A percentile compares a stretch with the other conserved stretches of the same genome.
These are phyloP conservation scores for Phytophthora kernoviae DNA, from an alignment of 352 stramenopile genomes.

Conservation along the genomic window DNA sequence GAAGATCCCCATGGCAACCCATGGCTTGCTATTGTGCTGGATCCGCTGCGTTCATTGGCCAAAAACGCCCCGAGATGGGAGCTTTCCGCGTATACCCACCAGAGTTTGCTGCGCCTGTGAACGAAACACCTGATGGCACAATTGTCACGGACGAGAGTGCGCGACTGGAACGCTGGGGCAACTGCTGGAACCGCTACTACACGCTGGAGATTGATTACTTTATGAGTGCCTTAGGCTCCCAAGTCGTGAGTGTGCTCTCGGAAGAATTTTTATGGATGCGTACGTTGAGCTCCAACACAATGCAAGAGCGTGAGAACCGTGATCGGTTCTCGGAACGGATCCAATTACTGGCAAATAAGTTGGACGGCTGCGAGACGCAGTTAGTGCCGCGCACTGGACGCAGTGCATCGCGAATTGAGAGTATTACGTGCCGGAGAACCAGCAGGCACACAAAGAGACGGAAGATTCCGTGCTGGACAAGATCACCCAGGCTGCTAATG, in stretches of 20 bases:
- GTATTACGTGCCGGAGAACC: slow-evolving; percentile 88
- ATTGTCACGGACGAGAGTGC: slow-evolving; percentile 93
- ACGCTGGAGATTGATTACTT: slow-evolving; percentile 95
- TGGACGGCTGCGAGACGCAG: slow-evolving; percentile 76
- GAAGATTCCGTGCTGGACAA: slow-evolving; percentile 88
- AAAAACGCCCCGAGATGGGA: slow-evolving; percentile 95
- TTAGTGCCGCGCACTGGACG: slow-evolving; percentile 58
- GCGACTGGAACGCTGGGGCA: slow-evolving; percentile 96
- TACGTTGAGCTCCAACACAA: slow-evolving; percentile 89
- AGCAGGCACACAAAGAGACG: slow-evolving; percentile 59
- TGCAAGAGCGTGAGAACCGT: slow-evolving; percentile 90
- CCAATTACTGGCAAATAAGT: slow-evolving; percentile 82
- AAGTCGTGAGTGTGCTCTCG: slow-evolving; percentile 93
- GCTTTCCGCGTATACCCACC: slow-evolving; percentile 98
- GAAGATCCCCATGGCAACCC: slow-evolving; percentile 96
- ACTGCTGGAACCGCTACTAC: slow-evolving; percentile 91
- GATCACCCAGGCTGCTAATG: slow-evolving; percentile 84
- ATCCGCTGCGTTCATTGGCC: slow-evolving; percentile 95
- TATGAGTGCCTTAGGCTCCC: slow-evolving; percentile 92
- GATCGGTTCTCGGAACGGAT: slow-evolving; percentile 92
- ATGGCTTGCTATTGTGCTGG: slow-evolving; percentile 98
- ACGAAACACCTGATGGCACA: slow-evolving; percentile 96
- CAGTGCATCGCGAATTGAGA: slow-evolving; percentile 72
- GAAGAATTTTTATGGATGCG: slow-evolving; percentile 94
- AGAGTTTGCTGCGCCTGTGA: slow-evolving; percentile 92